Evolutionary conservation across 768 basidiomycete species (phyloP), one percentile per base, ranked within the genome.

Genomic region (Mycena chlorophos): DNA sequence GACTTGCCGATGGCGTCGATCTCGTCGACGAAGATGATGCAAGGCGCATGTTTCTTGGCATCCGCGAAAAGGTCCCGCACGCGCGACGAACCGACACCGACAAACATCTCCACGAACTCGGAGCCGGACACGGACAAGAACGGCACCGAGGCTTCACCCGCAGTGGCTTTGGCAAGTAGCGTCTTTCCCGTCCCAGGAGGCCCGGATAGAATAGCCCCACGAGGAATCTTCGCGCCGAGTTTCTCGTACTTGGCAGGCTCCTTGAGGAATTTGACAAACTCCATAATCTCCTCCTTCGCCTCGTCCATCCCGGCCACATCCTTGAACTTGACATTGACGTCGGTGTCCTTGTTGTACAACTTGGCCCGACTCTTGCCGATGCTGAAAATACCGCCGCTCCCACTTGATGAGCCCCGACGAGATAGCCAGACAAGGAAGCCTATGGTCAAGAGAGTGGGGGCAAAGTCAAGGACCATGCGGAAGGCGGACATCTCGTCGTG

Each of bases 241-340:
- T 87, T 92, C 75, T 98, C 92, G 75, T 97, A 99, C 70, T 88
- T 89, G 27, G 85, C 75, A 13, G 97, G 97, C 54, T 98, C 90
- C 76, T 98, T 98, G 67, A 99, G 78, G 78, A 99, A 98, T 65
- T 97, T 95, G 69, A 99, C 97, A 64, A 98, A 99, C 70, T 99
- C 97, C 92, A 98, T 96, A 65, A 99, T 96, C 76, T 99, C 97
- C 77, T 95, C 91, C 78, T 99, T 99, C 40, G 95, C 97, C 73
- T 99, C 97, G 74, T 99, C 97, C 96, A 98, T 98, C 31, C 97
- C 97, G 14, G 97, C 97, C 17, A 99, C 93, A 68, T 99, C 94
- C 74, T 87, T 87, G 78, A 99, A 99, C 70, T 90, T 90, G 66
- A 89, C 86, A 69, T 86, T 89, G 68, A 98, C 88, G 50, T 95